Evolutionary conservation across 169 alveolate species (phyloP).

Genomic region (Plasmodium inui): DNA sequence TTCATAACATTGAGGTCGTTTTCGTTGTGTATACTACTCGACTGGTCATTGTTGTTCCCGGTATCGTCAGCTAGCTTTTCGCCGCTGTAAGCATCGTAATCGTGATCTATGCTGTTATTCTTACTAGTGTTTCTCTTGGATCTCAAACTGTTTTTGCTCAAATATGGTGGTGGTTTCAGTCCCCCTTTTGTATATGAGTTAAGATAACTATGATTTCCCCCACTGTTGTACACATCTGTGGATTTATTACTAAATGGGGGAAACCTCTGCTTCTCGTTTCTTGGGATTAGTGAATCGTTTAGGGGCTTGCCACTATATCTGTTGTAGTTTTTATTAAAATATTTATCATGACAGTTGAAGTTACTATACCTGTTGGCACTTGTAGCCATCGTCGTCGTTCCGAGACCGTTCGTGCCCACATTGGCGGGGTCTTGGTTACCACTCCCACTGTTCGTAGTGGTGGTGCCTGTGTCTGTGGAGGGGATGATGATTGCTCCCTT

Average conservation of each 20-base stretch:
- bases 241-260: slow-evolving; percentile 22
- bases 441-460: background rate
- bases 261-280: slow-evolving; percentile 31
- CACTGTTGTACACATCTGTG: slow-evolving; percentile 6
- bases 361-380: slow-evolving; percentile 52
- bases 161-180: slow-evolving; percentile 5
- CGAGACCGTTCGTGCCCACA: background rate
- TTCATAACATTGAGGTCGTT: background rate
- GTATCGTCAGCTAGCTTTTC: slow-evolving; percentile 17
- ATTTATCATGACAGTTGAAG: slow-evolving; percentile 56
- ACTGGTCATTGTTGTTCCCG: background rate
- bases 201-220: slow-evolving; percentile 10
- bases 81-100: slow-evolving; percentile 59
- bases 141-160: slow-evolving; percentile 28
- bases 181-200: slow-evolving; percentile 32
- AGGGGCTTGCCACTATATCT: slow-evolving; percentile 39
- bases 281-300: slow-evolving; percentile 6
- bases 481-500: background rate
- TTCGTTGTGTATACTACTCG: background rate
- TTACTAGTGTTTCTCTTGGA: slow-evolving; percentile 39
- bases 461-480: background rate
- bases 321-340: slow-evolving; percentile 61
- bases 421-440: background rate
- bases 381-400: background rate
- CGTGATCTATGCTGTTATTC: slow-evolving; percentile 44